These are phyloP conservation scores for Euphrasia arctica DNA, from an alignment of 305 asterid genomes.

Conservation along the genomic window DNA sequence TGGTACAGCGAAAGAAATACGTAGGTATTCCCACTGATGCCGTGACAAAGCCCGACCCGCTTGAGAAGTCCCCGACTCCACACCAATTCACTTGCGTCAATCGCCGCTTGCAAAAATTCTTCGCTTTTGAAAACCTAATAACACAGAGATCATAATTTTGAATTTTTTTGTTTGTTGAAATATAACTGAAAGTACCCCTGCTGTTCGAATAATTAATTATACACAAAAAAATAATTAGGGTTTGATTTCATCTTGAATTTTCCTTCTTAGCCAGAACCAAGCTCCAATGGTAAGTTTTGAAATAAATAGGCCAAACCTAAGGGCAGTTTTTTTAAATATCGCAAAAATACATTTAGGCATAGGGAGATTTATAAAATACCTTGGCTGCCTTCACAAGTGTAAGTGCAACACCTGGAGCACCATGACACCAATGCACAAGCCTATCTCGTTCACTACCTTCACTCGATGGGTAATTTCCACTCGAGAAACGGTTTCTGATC, in stretches of 20 bases:
- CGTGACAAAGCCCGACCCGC: slow-evolving; percentile 89
- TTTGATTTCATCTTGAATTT: too few relatives aligned
- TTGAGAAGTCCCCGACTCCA: slow-evolving; percentile 84
- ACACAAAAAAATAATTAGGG: too few relatives aligned
- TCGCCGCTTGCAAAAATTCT: slow-evolving; percentile 72
- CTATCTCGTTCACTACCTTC: slow-evolving; percentile 72
- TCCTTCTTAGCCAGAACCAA: not conserved
- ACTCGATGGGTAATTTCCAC: slow-evolving; percentile 89
- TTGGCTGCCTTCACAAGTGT: slow-evolving; percentile 79
- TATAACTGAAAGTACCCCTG: too few relatives aligned
- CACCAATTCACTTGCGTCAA: slow-evolving; percentile 75
- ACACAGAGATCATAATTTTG: slow-evolving; percentile 6
- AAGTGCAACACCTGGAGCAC: slow-evolving; percentile 82
- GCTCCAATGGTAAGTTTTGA: not conserved
- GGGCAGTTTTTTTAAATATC: too few relatives aligned
- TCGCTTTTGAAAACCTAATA: slow-evolving; percentile 61
- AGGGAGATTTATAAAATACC: slow-evolving; percentile 30
- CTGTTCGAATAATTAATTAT: too few relatives aligned
- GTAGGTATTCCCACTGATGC: slow-evolving; percentile 82
- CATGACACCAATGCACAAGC: slow-evolving; percentile 96
- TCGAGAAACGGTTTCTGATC: slow-evolving; percentile 62
- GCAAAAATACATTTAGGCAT: too few relatives aligned
- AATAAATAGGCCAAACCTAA: too few relatives aligned
- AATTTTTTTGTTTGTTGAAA: not conserved
- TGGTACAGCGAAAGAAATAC: slow-evolving; percentile 72